Conservation (phyloP, 2,329 filamentous ascomycete genomes). For the Colletotrichum truncatum region DNA sequence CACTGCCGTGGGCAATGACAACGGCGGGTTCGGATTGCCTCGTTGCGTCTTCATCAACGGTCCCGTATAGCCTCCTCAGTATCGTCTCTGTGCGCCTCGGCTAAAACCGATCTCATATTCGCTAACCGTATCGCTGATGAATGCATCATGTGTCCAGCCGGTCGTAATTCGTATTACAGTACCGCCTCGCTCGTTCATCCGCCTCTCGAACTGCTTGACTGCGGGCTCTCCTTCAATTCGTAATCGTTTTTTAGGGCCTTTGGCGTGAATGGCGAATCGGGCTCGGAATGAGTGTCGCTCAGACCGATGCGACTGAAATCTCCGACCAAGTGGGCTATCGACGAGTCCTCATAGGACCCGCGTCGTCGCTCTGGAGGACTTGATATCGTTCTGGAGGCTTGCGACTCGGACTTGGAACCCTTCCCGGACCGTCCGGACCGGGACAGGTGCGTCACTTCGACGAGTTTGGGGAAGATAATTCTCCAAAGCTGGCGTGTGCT, state of each 20-base stretch:
- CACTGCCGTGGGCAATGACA: no score
- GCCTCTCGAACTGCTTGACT: neutral
- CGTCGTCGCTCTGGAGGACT: neutral
- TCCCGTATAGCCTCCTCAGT: no score
- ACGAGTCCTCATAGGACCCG: conserved; percentile 3
- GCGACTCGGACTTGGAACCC: neutral
- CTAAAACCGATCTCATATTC: no score
- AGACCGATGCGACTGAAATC: conserved; percentile 16
- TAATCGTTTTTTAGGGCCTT: neutral
- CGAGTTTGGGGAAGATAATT: conserved; percentile 8
- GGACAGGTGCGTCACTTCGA: conserved; percentile 2
- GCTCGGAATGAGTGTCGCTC: conserved; percentile 1
- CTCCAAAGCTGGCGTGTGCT: conserved; percentile 19
- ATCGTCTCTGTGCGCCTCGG: no score
- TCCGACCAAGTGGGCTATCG: conserved; percentile 19
- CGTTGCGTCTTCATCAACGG: no score
- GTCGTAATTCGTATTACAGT: no score
- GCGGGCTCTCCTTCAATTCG: neutral
- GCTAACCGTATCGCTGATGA: no score
- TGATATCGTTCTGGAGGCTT: neutral
- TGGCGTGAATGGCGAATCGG: neutral
- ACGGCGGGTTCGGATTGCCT: no score
- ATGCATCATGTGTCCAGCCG: no score
- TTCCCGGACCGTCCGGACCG: neutral
- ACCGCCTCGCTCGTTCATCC: no score